Evolutionary conservation across 148 eudicot genomes (phyloP), one percentile per base, ranked within the genome.

Genomic region (Chenopodium quinoa): DNA sequence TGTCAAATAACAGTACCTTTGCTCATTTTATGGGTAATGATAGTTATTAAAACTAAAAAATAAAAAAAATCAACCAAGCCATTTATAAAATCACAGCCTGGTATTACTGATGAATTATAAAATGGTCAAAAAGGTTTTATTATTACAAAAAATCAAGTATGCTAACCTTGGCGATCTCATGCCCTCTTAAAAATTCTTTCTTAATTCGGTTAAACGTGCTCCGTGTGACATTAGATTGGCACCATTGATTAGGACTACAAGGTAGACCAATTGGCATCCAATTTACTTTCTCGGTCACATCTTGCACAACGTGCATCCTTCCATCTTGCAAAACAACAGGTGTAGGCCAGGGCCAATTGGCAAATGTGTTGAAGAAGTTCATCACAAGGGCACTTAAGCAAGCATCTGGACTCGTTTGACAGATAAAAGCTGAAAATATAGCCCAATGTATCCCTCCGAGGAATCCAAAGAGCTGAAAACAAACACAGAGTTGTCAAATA

Each of bases 401-500:
- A 62, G 88, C 89, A 75, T 83, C 86, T 83, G 89, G 90, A 65
- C 83, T 80, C 85, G 82, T 85, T 85, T 81, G 86, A 77, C 90
- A 90, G 71, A 90, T 67, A 79, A 83, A 83, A 56, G 92, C 91
- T 25, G 87, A 83, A 47, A 91, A 87, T 68, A 91, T 84, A 31
- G 92, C 92, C 74, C 87, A 85, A 78, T 91, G 94, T 46, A 90
- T 83, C 60, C 92, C 92, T 67, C 91, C 92, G 17, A 90, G 87
- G 70, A 77, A 88, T 60, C 91, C 92, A 75, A 83, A 75, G 66
- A 88, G 82, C 94, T 91, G 89, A 76, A 82, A 50, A 69, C 5
- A 81, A 81, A 14, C 11, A 40, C 8, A 66, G 19, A 58, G 16
- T 40, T 69, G 32, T 62, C 12, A 47, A 71, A 22, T 27, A 82